Evolutionary conservation across 176 grass and related monocot species (phyloP), one percentile per base, ranked within the genome.

Genomic region (Eremochloa ophiuroides): DNA sequence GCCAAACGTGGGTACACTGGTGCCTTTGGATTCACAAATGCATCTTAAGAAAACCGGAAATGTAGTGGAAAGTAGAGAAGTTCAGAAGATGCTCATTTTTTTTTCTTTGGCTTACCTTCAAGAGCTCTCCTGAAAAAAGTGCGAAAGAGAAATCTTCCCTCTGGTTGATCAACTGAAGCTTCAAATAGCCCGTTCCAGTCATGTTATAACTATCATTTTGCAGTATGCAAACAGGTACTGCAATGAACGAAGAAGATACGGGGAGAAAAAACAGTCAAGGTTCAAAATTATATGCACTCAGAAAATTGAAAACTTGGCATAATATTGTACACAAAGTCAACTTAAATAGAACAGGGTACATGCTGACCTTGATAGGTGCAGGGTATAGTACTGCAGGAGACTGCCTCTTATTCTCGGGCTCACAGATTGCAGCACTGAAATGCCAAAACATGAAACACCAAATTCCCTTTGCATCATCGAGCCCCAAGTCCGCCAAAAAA

Each of bases 141-240:
- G 67, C 84, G 34, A 93, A 89, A 22, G 91, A 74, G 74, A 97
- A 97, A 75, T n/a, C n/a, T n/a, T n/a, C n/a, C n/a, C n/a, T n/a
- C n/a, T n/a, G n/a, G n/a, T n/a, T n/a, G n/a, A n/a, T 93, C 77
- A 93, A 43, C 30, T 93, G 88, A 85, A 91, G 86, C 83, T 87
- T 91, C 64, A 93, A 34, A 7, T 39, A 15, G 20, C 86, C 84
- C 74, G 84, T 89, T 33, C 94, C 90, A 83, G 84, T 64, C 60
- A 66, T 87, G 17, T 4, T 71, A 53, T 87, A 91, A 16, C 7
- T 58, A 18, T 27, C 42, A 33, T 78, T 97, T 68, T 86, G 41
- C 85, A 92, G 27, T 84, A 88, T 34, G 87, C 75, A 82, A 75
- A 81, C 80, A 88, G 93, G 81, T 92, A 92, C 87, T 95, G 81